Conservation (phyloP, 1,284 basidiomycete genomes). For the Apiotrichum akiyoshidainum region DNA sequence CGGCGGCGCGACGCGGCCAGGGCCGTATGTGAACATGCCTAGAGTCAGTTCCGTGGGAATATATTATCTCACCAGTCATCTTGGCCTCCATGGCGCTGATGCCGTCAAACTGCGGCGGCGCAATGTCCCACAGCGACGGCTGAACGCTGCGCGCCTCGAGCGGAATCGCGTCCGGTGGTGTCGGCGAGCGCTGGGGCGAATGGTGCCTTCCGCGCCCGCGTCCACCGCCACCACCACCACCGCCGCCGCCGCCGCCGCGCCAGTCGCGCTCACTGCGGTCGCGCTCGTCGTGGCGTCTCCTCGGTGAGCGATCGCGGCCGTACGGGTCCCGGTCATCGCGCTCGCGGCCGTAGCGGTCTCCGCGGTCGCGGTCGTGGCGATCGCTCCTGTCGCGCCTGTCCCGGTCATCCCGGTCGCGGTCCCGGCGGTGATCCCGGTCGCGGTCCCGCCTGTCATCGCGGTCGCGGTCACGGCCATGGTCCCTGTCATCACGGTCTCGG, state of each 20-base stretch:
- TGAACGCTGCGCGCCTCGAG: slow-evolving; percentile 81
- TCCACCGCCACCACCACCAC: slow-evolving; percentile 49
- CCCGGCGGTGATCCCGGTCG: slow-evolving; percentile 10
- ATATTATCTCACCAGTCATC: slow-evolving; percentile 69
- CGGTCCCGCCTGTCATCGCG: slow-evolving; percentile 7
- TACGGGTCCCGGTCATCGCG: slow-evolving; percentile 16
- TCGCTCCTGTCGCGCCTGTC: slow-evolving; percentile 11
- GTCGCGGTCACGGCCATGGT: slow-evolving; percentile 14
- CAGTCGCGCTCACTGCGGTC: slow-evolving; percentile 18
- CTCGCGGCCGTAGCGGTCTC: slow-evolving; percentile 15
- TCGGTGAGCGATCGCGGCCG: slow-evolving; percentile 13
- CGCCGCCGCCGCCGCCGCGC: slow-evolving; percentile 24
- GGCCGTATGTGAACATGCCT: slow-evolving; percentile 49
- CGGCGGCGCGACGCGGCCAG: slow-evolving; percentile 45
- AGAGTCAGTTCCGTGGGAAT: slow-evolving; percentile 9
- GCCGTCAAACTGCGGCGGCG: slow-evolving; percentile 90
- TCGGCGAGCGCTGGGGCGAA: slow-evolving; percentile 70
- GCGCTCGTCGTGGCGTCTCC: slow-evolving; percentile 17
- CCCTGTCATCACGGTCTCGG: slow-evolving; percentile 19
- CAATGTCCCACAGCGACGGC: slow-evolving; percentile 91
- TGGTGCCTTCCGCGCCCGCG: slow-evolving; percentile 58
- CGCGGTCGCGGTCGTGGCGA: slow-evolving; percentile 13
- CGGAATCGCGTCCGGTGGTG: slow-evolving; percentile 77
- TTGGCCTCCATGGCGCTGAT: slow-evolving; percentile 94
- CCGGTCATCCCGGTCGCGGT: slow-evolving; percentile 9